These are phyloP conservation scores for Entomortierella beljakovae DNA, from an alignment of 192 early-diverging fungal genomes.

Conservation along the genomic window DNA sequence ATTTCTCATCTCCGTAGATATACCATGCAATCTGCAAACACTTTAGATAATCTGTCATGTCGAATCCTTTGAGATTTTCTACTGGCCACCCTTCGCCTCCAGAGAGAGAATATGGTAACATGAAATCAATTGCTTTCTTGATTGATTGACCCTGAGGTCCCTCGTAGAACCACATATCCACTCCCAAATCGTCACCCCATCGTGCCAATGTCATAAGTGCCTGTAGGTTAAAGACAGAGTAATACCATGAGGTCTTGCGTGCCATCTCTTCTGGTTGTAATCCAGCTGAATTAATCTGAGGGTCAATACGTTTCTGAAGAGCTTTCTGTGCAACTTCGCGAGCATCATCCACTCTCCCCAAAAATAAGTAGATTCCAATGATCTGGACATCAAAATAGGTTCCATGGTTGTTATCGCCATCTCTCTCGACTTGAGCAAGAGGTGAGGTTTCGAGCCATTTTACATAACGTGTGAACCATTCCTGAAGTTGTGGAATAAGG, in stretches of 20 bases:
- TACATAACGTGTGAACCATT: slow-evolving; percentile 56
- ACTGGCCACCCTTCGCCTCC: slow-evolving; percentile 62
- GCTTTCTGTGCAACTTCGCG: slow-evolving; percentile 13
- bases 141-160: slow-evolving; percentile 58
- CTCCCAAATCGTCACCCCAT: slow-evolving; percentile 52
- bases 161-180: slow-evolving; percentile 61
- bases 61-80: slow-evolving; percentile 59
- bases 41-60: slow-evolving; percentile 56
- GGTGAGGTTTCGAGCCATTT: slow-evolving; percentile 54
- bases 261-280: slow-evolving; percentile 59
- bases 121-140: slow-evolving; percentile 62
- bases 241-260: slow-evolving; percentile 62
- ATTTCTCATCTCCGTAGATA: slow-evolving; percentile 61
- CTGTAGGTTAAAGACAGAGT: slow-evolving; percentile 62
- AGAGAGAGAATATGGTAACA: slow-evolving; percentile 60
- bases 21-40: slow-evolving; percentile 62
- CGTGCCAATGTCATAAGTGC: slow-evolving; percentile 58
- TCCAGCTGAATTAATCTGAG: slow-evolving; percentile 55
- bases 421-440: slow-evolving; percentile 46
- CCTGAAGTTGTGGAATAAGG: slow-evolving; percentile 40
- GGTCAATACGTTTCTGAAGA: slow-evolving; percentile 56
- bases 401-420: slow-evolving; percentile 64
- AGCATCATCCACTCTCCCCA: slow-evolving; percentile 53
- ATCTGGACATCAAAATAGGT: slow-evolving; percentile 70
- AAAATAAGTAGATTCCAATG: slow-evolving; percentile 59